Evolutionary conservation across 768 basidiomycete genomes (phyloP).

Genomic region (Neoboletus brunneissimus): DNA sequence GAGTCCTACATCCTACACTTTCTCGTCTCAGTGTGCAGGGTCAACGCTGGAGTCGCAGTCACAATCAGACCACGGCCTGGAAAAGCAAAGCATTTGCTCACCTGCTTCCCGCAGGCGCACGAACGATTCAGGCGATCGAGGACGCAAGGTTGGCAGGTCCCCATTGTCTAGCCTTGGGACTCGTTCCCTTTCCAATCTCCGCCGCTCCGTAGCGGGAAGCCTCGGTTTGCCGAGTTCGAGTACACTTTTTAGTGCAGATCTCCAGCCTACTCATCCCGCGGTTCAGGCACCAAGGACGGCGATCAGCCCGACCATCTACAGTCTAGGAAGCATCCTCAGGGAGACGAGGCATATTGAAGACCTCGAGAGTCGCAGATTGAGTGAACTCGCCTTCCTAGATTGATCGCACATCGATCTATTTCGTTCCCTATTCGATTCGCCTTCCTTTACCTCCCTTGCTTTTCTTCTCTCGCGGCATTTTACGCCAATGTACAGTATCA

Average conservation of each 20-base stretch:
- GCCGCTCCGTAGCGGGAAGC: constrained; percentile 42
- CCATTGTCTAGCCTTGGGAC: constrained; percentile 32
- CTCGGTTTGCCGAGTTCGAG: constrained; percentile 19
- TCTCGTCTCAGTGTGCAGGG: constrained; percentile 21
- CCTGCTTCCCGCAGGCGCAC: constrained; percentile 18
- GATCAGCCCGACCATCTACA: constrained; percentile 59
- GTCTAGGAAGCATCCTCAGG: constrained; percentile 50
- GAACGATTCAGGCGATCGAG: constrained; percentile 16
- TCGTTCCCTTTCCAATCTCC: constrained; percentile 43
- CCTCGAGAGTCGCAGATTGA: constrained; percentile 65
- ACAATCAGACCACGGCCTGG: constrained; percentile 10
- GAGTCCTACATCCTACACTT: constrained; percentile 25
- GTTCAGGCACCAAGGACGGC: constrained; percentile 37
- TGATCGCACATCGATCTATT: constrained; percentile 18
- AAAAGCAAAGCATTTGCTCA: constrained; percentile 12
- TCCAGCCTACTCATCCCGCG: constrained; percentile 29
- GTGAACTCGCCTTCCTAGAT: constrained; percentile 66
- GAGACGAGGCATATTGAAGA: constrained; percentile 58
- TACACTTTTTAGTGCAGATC: constrained; percentile 23
- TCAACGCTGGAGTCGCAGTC: constrained; percentile 15
- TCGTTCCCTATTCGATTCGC: neutral
- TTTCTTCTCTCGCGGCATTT: constrained; percentile 1
- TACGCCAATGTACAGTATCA: constrained; percentile 1
- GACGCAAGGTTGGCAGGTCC: neutral
- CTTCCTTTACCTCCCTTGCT: neutral